Evolutionary conservation across 306 rosid genomes (phyloP).

Genomic region (Medicago arabica): DNA sequence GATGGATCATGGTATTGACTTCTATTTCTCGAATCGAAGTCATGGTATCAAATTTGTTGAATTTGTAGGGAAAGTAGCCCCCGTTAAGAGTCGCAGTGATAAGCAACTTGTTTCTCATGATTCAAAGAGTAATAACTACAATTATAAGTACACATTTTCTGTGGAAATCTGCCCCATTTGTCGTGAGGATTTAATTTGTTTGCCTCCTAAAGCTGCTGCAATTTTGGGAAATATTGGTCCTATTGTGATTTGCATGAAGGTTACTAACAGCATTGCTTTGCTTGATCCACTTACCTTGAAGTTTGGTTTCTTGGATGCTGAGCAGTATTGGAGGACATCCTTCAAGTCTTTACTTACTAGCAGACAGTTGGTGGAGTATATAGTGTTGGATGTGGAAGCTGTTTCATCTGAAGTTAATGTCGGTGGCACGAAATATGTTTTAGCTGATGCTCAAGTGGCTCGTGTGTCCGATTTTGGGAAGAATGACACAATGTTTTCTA

Average conservation of each 20-base stretch:
- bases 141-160: slow-evolving; percentile 18
- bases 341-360: slow-evolving; percentile 31
- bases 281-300: slow-evolving; percentile 29
- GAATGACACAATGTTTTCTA: slow-evolving; percentile 9
- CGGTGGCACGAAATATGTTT: slow-evolving; percentile 18
- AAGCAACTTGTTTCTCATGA: slow-evolving; percentile 35
- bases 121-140: not conserved
- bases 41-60: slow-evolving; percentile 22
- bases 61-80: slow-evolving; percentile 29
- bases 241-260: slow-evolving; percentile 33
- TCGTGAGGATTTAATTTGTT: slow-evolving; percentile 29
- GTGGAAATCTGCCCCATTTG: slow-evolving; percentile 31
- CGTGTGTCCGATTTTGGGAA: slow-evolving; percentile 20
- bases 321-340: slow-evolving; percentile 33
- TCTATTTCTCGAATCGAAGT: slow-evolving; percentile 21
- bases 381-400: slow-evolving; percentile 13
- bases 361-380: slow-evolving; percentile 25
- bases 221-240: slow-evolving; percentile 28
- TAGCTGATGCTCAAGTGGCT: slow-evolving; percentile 34
- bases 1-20: slow-evolving; percentile 32
- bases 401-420: slow-evolving; percentile 17
- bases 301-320: slow-evolving; percentile 26
- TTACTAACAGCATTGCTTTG: slow-evolving; percentile 33
- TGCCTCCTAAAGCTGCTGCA: slow-evolving; percentile 24
- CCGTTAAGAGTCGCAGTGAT: slow-evolving; percentile 13